Evolutionary conservation across 192 early-diverging fungal species (phyloP), one percentile per base, ranked within the genome.

Genomic region (Chytriomyces hyalinus): DNA sequence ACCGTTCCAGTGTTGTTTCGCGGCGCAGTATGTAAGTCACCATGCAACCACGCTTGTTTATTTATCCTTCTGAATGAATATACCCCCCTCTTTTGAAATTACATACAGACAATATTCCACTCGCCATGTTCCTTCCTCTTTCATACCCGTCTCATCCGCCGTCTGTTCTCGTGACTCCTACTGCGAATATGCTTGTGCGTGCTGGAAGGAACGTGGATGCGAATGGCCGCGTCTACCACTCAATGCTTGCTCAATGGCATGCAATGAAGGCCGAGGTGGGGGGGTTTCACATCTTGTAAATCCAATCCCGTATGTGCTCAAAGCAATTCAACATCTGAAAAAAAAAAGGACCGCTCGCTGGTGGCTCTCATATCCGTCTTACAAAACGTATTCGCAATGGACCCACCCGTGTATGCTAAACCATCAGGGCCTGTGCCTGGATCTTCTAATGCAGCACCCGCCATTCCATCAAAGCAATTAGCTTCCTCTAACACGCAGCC

Each of bases 1-100:
- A 97, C 95, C 0, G 76, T 97, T 6, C 95, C 95, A 3, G 94
- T 98, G 47, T 87, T 88, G 15, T 98, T 93, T 77, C 89, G 90
- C 59, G 91, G 90, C 22, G 2, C 84, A 11, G 71, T 73, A 5
- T 73, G 71, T 73, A 28, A 61, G 71, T 81, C 71, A 57, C 49
- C 15, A 11, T 15, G 24, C 24, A 20, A 65, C 15, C n/a, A 15
- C 1, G 26, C 15, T 20, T 64, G 3, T 64, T 64, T 64, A 36
- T 20, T 26, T 65, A 65, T 28, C 26, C 63, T 28, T 13, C 63
- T 26, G 36, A 36, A 3, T 2, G 36, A 26, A 26, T 64, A 11
- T 10, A 11, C 28, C 17, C 26, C 62, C 62, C 28, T 24, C 28
- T 65, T 22, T 22, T 65, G 63, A n/a, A 26, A 26, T 26, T 59